Conservation (phyloP, 2,329 filamentous ascomycete species). For the Fusarium abutilonis region DNA sequence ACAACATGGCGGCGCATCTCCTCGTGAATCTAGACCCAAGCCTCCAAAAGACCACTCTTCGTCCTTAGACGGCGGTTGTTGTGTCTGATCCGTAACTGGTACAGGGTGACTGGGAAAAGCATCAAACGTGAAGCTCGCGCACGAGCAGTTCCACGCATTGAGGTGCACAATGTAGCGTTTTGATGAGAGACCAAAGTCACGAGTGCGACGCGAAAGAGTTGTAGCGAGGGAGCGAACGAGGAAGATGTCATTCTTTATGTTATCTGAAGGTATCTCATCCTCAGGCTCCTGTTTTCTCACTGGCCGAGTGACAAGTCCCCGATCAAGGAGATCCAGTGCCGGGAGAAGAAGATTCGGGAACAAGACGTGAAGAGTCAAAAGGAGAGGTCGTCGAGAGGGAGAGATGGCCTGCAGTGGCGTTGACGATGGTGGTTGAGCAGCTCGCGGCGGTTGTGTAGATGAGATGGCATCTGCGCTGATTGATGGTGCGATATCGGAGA, state of each 20-base stretch:
- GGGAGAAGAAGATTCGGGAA: constrained; percentile 85
- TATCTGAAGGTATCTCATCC: background rate
- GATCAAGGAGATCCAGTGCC: constrained; percentile 87
- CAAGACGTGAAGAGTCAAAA: constrained; percentile 85
- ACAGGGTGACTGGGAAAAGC: constrained; percentile 62
- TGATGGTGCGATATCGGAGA: constrained; percentile 44
- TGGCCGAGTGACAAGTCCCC: constrained; percentile 72
- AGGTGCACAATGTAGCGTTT: constrained; percentile 76
- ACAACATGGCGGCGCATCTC: constrained; percentile 70
- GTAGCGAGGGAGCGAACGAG: constrained; percentile 70
- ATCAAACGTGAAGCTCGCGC: constrained; percentile 82
- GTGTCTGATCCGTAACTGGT: constrained; percentile 2
- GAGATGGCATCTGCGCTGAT: constrained; percentile 5
- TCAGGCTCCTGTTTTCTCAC: constrained; percentile 11
- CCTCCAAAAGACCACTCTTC: constrained; percentile 61
- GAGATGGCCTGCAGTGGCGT: constrained; percentile 31
- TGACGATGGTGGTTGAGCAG: constrained; percentile 30
- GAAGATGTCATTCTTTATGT: constrained; percentile 56
- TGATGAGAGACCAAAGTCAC: constrained; percentile 26
- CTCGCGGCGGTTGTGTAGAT: constrained; percentile 15
- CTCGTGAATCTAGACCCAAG: constrained; percentile 52
- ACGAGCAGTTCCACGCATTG: constrained; percentile 86
- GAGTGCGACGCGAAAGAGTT: constrained; percentile 42
- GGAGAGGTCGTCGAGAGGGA: constrained; percentile 59
- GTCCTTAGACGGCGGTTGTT: background rate